phyloP scores from a whole-genome alignment of 1,284 basidiomycete genomes.

The Puccinia polysora region DNA sequence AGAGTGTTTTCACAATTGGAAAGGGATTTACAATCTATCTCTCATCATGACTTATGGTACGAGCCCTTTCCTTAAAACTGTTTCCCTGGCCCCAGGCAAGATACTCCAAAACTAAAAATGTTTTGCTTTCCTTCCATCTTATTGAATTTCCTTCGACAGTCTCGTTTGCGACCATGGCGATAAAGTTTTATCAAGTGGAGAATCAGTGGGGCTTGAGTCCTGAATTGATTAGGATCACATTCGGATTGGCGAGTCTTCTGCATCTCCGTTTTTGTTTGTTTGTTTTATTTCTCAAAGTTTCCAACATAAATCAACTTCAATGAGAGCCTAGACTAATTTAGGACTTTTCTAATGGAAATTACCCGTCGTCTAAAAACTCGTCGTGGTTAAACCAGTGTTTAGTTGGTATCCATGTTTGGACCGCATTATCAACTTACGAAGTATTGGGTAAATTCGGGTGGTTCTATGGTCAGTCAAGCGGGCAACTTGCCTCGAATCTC shows the following conservation, averaged over 20 bases:
- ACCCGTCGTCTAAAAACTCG: neutral
- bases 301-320: neutral
- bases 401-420: conserved; percentile 84
- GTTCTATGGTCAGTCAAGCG: conserved; percentile 82
- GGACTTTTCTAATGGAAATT: too few relatives aligned
- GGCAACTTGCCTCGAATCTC: neutral
- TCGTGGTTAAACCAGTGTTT: conserved; percentile 61
- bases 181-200: conserved; percentile 79
- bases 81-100: conserved; percentile 57
- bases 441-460: conserved; percentile 91
- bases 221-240: conserved; percentile 76
- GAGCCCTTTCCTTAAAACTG: conserved; percentile 49
- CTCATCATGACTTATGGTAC: conserved; percentile 88
- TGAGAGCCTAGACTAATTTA: too few relatives aligned
- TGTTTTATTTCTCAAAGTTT: neutral
- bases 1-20: conserved; percentile 94
- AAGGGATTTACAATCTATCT: conserved; percentile 83
- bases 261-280: conserved; percentile 4
- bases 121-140: neutral
- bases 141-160: conserved; percentile 2
- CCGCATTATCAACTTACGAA: conserved; percentile 79
- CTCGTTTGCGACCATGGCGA: conserved; percentile 67
- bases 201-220: conserved; percentile 82
- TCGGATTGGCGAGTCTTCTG: conserved; percentile 66
- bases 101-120: neutral